Conservation (phyloP, 345 rosid species). For the Populus pruinosa region DNA sequence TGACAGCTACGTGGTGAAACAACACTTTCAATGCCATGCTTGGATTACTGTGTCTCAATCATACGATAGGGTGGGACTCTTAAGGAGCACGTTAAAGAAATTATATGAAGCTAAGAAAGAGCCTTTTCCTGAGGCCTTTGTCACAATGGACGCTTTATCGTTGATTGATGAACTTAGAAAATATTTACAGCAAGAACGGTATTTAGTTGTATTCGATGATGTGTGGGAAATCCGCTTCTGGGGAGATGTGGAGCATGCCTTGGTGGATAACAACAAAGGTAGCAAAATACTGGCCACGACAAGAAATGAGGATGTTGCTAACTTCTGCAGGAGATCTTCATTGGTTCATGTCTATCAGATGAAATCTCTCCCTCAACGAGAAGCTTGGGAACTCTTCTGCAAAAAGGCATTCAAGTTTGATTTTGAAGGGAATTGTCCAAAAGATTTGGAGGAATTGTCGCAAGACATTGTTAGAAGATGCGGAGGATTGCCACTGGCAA, state of each 20-base stretch:
- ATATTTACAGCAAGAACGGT: slow-evolving; percentile 27
- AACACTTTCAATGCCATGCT: slow-evolving; percentile 22
- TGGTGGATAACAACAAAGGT: slow-evolving; percentile 25
- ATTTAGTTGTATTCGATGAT: slow-evolving; percentile 36
- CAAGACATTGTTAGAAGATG: no score
- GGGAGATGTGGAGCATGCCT: slow-evolving; percentile 30
- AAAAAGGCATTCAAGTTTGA: no score
- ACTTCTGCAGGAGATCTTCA: no score
- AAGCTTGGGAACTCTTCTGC: no score
- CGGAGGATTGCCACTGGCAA: no score
- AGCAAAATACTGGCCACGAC: slow-evolving; percentile 40
- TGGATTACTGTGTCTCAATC: slow-evolving; percentile 35
- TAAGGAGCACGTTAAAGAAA: slow-evolving; percentile 24
- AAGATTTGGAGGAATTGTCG: no score
- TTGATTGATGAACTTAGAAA: slow-evolving; percentile 9
- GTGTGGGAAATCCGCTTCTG: slow-evolving; percentile 32
- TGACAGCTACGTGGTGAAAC: slow-evolving; percentile 22
- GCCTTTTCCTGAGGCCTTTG: slow-evolving; percentile 26
- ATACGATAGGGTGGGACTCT: slow-evolving; percentile 15
- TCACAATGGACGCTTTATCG: slow-evolving; percentile 11
- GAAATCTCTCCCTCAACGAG: no score
- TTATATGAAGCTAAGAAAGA: slow-evolving; percentile 17
- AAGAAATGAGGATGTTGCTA: slow-evolving; percentile 22
- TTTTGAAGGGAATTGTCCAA: no score
- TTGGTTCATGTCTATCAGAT: no score